Base-by-base conservation (phyloP, 768 basidiomycete genomes). In the Chalciporus chontae region DNA sequence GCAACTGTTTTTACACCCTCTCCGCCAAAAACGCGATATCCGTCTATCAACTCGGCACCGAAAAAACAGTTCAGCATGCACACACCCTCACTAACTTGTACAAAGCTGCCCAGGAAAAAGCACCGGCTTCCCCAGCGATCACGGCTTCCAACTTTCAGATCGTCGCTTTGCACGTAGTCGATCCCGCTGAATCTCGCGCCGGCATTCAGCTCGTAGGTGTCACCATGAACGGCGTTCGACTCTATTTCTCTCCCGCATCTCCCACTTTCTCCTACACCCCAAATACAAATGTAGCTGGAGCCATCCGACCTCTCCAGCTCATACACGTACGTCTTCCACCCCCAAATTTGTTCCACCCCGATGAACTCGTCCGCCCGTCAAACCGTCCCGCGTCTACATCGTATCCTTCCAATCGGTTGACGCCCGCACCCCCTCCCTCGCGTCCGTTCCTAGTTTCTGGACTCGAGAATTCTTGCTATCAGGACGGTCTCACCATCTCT, bases 321-420 rank as follows among this genome's bases (percentile, higher is more conserved):
- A 63, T 79, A 32, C 91, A 94, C 63, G 83, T 95, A 37, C 83
- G 92, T 52, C 72, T 91, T 21, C 87, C 90, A 34, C 89, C 88
- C 1, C 69, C 77, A 37, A 87, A 84, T 66, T 72, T 91, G 26
- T 78, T 85, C 36, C 88, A 90, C 60, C 87, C 87, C 8, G 87
- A 88, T 62, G 83, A 87, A 58, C 77, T 83, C 55, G 71, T 75
- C 21, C 75, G 73, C 45, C 71, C 76, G 31, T 76, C 75, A 56
- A 77, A 77, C 21, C 73, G 80, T 7, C 55, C 73, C 26, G 57
- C 75, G 9, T 51, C 64, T 13, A 42, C 50, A 5, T 69, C 72
- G n/a, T 88, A 84, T 56, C 76, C 73, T 4, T 55, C 72, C 18
- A 59, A 77, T 26, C 80, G 77, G 56, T 58, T 63, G 8, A 60